phyloP scores from a whole-genome alignment of 2,329 filamentous ascomycete species.

The Cladosporium sp. region DNA sequence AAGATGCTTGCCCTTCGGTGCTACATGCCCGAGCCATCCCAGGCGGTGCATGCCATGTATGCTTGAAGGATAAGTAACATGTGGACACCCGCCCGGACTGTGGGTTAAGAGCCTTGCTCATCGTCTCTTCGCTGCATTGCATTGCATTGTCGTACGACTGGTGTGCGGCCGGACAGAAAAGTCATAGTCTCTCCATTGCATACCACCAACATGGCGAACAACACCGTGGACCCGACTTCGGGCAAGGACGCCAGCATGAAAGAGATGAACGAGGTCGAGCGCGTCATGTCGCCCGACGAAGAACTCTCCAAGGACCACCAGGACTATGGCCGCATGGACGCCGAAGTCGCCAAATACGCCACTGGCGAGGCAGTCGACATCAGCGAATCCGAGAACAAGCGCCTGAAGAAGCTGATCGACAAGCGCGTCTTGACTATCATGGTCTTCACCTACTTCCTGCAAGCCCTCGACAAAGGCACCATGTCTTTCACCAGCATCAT shows the following conservation, averaged over 20 bases:
- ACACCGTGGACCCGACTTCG: not conserved
- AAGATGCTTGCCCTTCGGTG: slow-evolving; percentile 12
- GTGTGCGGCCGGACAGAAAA: not conserved
- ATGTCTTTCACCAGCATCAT: slow-evolving; percentile 64
- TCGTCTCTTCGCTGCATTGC: not conserved
- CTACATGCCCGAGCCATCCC: not conserved
- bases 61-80: slow-evolving; percentile 15
- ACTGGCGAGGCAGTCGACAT: slow-evolving; percentile 58
- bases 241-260: slow-evolving; percentile 21
- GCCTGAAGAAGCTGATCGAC: slow-evolving; percentile 67
- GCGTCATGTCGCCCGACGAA: slow-evolving; percentile 46
- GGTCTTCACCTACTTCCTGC: slow-evolving; percentile 72
- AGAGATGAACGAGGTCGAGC: slow-evolving; percentile 46
- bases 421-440: slow-evolving; percentile 67
- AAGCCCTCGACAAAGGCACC: slow-evolving; percentile 68
- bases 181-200: not conserved
- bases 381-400: slow-evolving; percentile 58
- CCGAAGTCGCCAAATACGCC: slow-evolving; percentile 70
- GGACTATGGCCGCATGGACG: slow-evolving; percentile 63
- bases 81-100: slow-evolving; percentile 14
- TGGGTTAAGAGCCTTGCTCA: not conserved
- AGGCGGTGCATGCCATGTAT: not conserved
- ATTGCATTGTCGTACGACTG: not conserved
- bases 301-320: slow-evolving; percentile 52
- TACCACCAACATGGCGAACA: slow-evolving; percentile 2